Conservation (phyloP, 768 basidiomycete genomes). For the Phylloporus arenicola region DNA sequence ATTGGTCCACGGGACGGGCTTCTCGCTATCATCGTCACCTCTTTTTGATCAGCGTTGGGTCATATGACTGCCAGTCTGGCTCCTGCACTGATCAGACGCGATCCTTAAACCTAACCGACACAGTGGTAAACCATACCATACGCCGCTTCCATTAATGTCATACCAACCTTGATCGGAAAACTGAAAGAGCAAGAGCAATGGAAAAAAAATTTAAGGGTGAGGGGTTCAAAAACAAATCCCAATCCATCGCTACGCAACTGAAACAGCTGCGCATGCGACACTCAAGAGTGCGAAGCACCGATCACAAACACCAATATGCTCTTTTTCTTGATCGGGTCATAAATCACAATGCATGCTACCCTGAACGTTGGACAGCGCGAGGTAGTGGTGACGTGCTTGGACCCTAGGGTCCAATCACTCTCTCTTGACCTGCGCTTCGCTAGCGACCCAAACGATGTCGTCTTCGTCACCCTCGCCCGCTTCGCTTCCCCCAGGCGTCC, state of each 20-base stretch:
- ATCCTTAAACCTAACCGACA: constrained; percentile 10
- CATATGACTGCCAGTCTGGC: background rate
- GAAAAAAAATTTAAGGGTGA: background rate
- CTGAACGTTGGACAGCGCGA: constrained; percentile 9
- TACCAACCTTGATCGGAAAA: constrained; percentile 1
- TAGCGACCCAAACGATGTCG: constrained; percentile 31
- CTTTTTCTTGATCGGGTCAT: background rate
- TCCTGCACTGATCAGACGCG: background rate
- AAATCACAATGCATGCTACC: constrained; percentile 14
- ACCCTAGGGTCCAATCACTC: constrained; percentile 13
- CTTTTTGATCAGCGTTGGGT: background rate
- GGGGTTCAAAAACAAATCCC: background rate
- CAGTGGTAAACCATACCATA: constrained; percentile 5
- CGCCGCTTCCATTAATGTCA: background rate
- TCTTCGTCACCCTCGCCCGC: constrained; percentile 24
- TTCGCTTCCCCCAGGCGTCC: constrained; percentile 21
- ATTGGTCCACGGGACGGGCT: background rate
- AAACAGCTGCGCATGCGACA: background rate
- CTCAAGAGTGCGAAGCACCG: background rate
- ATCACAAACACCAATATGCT: background rate
- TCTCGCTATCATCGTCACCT: background rate
- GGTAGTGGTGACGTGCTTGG: constrained; percentile 4
- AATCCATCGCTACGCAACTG: background rate
- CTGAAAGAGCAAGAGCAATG: background rate
- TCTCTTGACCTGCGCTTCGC: constrained; percentile 8